These are phyloP conservation scores for Aureobasidium mangrovei DNA, from an alignment of 2,329 filamentous ascomycete genomes.

Conservation along the genomic window DNA sequence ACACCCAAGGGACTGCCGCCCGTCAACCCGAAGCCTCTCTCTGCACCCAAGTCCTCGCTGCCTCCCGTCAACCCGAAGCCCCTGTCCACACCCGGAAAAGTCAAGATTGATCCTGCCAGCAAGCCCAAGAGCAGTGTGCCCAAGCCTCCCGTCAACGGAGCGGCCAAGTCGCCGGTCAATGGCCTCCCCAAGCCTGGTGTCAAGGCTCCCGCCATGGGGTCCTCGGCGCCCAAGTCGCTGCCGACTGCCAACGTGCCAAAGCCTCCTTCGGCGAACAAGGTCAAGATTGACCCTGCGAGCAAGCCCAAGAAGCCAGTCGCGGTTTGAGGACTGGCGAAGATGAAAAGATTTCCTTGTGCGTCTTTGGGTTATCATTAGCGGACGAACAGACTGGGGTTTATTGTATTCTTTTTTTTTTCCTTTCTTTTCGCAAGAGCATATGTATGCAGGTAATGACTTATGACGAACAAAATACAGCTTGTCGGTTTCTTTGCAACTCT, in stretches of 20 bases:
- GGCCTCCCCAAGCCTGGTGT: conserved; percentile 2
- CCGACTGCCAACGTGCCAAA: conserved; percentile 12
- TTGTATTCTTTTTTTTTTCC: not conserved
- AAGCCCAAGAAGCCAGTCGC: conserved; percentile 12
- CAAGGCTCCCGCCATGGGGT: not conserved
- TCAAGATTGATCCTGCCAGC: conserved; percentile 18
- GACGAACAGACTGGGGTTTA: not conserved
- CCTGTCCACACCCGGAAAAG: conserved; percentile 9
- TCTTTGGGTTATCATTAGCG: not conserved
- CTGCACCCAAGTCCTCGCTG: not conserved
- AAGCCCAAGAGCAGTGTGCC: conserved; percentile 14
- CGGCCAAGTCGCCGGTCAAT: conserved; percentile 3
- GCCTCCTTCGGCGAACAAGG: conserved; percentile 13
- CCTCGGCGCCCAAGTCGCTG: not conserved
- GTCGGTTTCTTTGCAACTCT: too few relatives aligned
- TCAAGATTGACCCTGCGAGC: conserved; percentile 18
- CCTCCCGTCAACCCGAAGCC: not conserved
- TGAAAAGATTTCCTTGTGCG: not conserved
- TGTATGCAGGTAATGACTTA: too few relatives aligned
- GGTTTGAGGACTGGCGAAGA: not conserved
- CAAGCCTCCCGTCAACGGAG: conserved; percentile 4
- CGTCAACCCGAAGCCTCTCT: not conserved
- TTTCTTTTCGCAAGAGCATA: too few relatives aligned
- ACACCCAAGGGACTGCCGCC: not conserved
- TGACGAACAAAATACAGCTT: too few relatives aligned